Evolutionary conservation across 768 basidiomycete species (phyloP), one percentile per base, ranked within the genome.

Genomic region (Tulasnella sp.): DNA sequence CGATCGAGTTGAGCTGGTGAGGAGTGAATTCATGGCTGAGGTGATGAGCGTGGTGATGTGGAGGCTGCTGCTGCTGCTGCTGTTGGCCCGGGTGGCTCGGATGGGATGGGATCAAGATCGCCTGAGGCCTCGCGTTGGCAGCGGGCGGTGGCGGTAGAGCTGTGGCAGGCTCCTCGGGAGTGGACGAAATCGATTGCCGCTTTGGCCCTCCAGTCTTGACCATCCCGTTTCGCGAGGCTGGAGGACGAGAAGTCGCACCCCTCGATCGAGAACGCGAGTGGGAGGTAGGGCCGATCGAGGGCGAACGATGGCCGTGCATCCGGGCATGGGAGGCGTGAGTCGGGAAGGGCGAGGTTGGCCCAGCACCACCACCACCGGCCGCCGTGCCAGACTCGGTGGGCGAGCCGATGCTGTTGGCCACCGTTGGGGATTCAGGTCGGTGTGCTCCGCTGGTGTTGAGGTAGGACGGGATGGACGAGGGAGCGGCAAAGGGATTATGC

Each of bases 261-360:
- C 89, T 86, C 0, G 90, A 89, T 68, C 89, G 88, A 68, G 80
- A 81, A 21, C 81, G 71, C 19, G 85, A 84, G 52, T 84, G 84
- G 76, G 84, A 84, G 82, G 76, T 73, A 79, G 83, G 79, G 48
- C 81, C 80, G 76, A 82, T 79, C 58, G 83, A 82, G 12, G 81
- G 68, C 19, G 68, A 74, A 21, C 78, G 78, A 72, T 71, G 44
- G 46, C 68, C 71, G 75, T 71, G 81, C 27, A 68, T 76, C 16
- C 82, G 79, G 80, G 71, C 78, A 48, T 75, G 78, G 58, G 76
- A 80, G 42, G 90, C 36, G 89, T 87, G 81, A 90, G 86, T 76
- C 86, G 86, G 31, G 89, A 88, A 83, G 88, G 89, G 80, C 90
- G 86, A 1, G 89, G 87, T 2, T 89, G 88, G 19, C 89, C 84